Base-by-base conservation (phyloP, 2,329 filamentous ascomycete genomes). In the Mycogone perniciosa region DNA sequence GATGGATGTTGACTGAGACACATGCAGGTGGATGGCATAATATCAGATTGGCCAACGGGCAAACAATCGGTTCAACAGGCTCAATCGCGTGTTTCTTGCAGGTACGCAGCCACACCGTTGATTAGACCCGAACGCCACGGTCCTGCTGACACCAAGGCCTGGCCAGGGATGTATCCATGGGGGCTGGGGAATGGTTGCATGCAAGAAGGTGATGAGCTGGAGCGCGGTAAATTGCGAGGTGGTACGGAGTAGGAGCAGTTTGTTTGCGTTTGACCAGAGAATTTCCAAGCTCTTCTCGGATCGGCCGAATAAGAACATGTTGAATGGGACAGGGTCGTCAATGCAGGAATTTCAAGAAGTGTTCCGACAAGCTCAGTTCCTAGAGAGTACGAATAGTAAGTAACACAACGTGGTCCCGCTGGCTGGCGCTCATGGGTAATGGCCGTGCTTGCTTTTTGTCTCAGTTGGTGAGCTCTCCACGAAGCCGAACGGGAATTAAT, bases 111-210 rank as follows among this genome's bases (percentile, higher is more conserved):
- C 27, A 84, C 82, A 1, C 77, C 80, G 20, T 20, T 20, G 20
- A 20, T 77, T 56, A 79, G 74, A 0, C 74, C 31, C 29, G 30
- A 13, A 44, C 30, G 42, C 42, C 27, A 44, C 27, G 20, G 40
- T 52, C 39, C 33, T 48, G 40, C 29, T 37, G 37, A 46, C 37
- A 8, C 26, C 13, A 86, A 86, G 60, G 82, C 81, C 1, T 20
- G 82, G 82, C 2, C 83, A 86, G 60, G 85, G 7, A 87, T 58
- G 79, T 86, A 4, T 79, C 74, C 27, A 85, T 88, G 79, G 82
- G 86, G 77, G 76, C 0, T 81, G 77, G 78, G 81, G 81, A 60
- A 59, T 82, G 0, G 76, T 67, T 0, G 74, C 75, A 0, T 60
- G 67, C 26, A 75, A 75, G 50, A 73, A 73, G 3, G 60, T 73